phyloP scores from a whole-genome alignment of 306 rosid species.

The Lagenaria siceraria region DNA sequence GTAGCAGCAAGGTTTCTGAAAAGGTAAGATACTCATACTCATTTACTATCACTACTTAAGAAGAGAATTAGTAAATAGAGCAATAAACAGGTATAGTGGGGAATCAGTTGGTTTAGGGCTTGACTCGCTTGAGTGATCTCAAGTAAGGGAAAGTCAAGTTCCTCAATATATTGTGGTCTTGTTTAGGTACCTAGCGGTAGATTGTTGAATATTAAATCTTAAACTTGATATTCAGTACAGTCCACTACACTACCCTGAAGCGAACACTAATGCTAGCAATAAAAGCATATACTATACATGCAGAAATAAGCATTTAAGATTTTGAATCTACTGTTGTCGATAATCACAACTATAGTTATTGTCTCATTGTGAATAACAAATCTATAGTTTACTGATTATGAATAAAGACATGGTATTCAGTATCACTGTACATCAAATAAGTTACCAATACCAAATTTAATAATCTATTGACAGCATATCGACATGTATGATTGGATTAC shows the following conservation, averaged over 20 bases:
- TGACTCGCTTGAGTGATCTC: too few relatives aligned
- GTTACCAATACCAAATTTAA: neutral
- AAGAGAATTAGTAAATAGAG: neutral
- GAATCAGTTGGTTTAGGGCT: too few relatives aligned
- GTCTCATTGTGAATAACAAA: neutral
- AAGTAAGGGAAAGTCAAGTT: too few relatives aligned
- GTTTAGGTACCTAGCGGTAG: too few relatives aligned
- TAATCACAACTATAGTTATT: neutral
- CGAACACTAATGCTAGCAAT: too few relatives aligned
- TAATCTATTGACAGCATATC: neutral
- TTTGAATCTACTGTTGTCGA: neutral
- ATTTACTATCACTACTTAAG: neutral
- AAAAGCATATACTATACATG: too few relatives aligned
- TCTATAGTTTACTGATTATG: neutral
- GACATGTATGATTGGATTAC: neutral
- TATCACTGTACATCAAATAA: neutral
- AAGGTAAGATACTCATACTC: constrained; percentile 32
- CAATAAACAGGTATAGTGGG: neutral
- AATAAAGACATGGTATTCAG: too few relatives aligned
- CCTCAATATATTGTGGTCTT: too few relatives aligned
- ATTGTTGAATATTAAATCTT: too few relatives aligned
- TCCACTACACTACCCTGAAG: too few relatives aligned
- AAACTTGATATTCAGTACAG: too few relatives aligned
- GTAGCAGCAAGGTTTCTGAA: constrained; percentile 86
- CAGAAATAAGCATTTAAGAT: too few relatives aligned